A percentile compares a stretch with the other conserved stretches of the same genome.
These are phyloP conservation scores for Bondarzewia mesenterica DNA, from an alignment of 1,284 basidiomycete species.

Conservation along the genomic window DNA sequence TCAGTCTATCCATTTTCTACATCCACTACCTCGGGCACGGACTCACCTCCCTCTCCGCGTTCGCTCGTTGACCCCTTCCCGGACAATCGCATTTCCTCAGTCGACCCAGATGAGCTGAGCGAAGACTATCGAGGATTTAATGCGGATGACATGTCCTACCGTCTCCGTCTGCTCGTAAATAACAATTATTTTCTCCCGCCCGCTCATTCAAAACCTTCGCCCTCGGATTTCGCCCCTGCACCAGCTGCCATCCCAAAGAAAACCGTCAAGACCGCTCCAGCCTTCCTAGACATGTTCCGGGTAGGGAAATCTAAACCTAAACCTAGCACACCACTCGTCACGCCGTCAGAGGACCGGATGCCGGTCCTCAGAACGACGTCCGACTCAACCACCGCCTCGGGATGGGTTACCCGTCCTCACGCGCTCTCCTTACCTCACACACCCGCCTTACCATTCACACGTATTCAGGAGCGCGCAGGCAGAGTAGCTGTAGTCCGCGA, in stretches of 20 bases:
- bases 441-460: conserved; percentile 19
- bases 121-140: conserved; percentile 47
- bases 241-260: conserved; percentile 28
- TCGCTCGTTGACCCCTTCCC: conserved; percentile 40
- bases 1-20: conserved; percentile 70
- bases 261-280: conserved; percentile 36
- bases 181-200: conserved; percentile 82
- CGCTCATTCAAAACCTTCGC: conserved; percentile 70
- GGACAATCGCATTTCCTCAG: conserved; percentile 34
- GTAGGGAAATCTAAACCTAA: conserved; percentile 59
- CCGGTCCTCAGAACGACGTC: conserved; percentile 57
- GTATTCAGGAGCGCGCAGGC: conserved; percentile 18
- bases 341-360: conserved; percentile 25
- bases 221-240: conserved; percentile 44
- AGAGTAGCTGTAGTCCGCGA: conserved; percentile 76
- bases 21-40: conserved; percentile 44
- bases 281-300: conserved; percentile 63
- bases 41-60: conserved; percentile 47
- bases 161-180: conserved; percentile 69
- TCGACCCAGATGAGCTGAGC: conserved; percentile 33
- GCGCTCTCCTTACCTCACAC: conserved; percentile 31
- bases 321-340: conserved; percentile 21
- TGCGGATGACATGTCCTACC: conserved; percentile 74
- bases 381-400: conserved; percentile 44
- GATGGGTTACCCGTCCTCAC: conserved; percentile 27